Evolutionary conservation across 148 eudicot species (phyloP).

Genomic region (Cornus florida): DNA sequence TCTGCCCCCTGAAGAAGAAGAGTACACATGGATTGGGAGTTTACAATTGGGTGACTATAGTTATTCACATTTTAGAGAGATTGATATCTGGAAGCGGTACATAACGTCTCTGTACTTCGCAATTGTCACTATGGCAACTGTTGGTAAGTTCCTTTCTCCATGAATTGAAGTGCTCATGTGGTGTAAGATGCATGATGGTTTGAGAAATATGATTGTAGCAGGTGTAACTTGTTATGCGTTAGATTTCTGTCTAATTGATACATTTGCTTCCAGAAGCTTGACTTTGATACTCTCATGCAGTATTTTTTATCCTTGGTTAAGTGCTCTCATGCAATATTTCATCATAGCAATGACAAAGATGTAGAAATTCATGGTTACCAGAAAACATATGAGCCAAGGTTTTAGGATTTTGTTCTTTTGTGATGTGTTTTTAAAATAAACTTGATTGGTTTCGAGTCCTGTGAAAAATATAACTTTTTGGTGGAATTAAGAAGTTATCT

Average conservation of each 20-base stretch:
- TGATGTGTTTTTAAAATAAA: not conserved
- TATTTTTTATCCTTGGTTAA: not conserved
- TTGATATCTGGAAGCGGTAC: constrained; percentile 79
- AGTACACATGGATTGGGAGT: constrained; percentile 97
- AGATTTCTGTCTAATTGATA: no score
- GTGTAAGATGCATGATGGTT: no score
- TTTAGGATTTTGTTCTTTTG: not conserved
- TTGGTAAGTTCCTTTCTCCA: constrained; percentile 55
- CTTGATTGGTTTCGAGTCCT: not conserved
- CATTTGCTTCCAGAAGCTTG: not conserved
- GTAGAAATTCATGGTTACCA: not conserved
- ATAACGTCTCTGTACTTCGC: constrained; percentile 84
- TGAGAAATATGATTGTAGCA: no score
- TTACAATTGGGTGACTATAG: constrained; percentile 80
- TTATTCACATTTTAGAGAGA: constrained; percentile 74
- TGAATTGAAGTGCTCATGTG: not conserved
- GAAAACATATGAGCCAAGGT: not conserved
- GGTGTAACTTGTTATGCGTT: no score
- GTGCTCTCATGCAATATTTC: not conserved
- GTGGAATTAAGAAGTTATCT: not conserved
- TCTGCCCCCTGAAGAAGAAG: constrained; percentile 68
- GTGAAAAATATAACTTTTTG: not conserved
- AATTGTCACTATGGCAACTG: constrained; percentile 94
- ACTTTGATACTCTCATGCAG: not conserved
- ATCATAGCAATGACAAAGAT: not conserved